Conservation (phyloP, 2,329 filamentous ascomycete species). For the Decorospora gaudefroyi region DNA sequence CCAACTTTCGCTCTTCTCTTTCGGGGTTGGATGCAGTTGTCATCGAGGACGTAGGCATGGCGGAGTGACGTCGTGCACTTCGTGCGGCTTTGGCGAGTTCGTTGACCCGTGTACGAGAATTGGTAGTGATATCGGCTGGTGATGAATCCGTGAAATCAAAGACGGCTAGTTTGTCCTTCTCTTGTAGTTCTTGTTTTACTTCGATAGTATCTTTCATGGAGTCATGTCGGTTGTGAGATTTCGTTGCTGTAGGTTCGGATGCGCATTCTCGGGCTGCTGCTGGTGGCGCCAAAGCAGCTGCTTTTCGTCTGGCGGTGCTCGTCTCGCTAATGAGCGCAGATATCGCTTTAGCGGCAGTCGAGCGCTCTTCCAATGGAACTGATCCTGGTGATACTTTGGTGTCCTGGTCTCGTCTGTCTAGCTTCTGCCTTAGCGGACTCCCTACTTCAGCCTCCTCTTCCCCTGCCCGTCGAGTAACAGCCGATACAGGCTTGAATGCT, state of each 20-base stretch:
- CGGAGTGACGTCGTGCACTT: conserved; percentile 42
- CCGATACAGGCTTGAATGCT: conserved; percentile 37
- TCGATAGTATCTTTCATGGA: conserved; percentile 8
- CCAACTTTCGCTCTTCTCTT: conserved; percentile 14
- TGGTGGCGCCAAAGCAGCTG: conserved; percentile 2
- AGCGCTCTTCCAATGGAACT: conserved; percentile 26
- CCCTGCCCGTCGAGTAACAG: conserved; percentile 17
- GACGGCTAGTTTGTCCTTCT: conserved; percentile 41
- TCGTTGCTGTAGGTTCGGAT: conserved; percentile 9
- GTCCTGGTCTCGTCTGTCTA: conserved; percentile 31
- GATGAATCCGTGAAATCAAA: conserved; percentile 48
- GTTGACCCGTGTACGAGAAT: conserved; percentile 28
- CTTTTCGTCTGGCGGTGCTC: conserved; percentile 33
- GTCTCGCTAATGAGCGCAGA: conserved; percentile 42
- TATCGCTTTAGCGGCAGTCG: conserved; percentile 41
- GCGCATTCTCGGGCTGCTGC: conserved; percentile 6
- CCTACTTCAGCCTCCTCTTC: conserved; percentile 39
- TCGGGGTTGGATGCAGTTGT: conserved; percentile 10
- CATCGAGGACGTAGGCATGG: conserved; percentile 26
- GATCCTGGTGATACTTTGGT: conserved; percentile 20
- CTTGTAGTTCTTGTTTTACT: conserved; percentile 19
- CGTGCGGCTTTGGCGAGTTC: conserved; percentile 39
- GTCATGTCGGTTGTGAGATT: conserved; percentile 2
- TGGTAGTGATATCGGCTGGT: conserved; percentile 25
- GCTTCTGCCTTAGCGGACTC: conserved; percentile 47